These are phyloP conservation scores for Zizania palustris DNA, from an alignment of 202 grass and related monocot species.

Conservation along the genomic window DNA sequence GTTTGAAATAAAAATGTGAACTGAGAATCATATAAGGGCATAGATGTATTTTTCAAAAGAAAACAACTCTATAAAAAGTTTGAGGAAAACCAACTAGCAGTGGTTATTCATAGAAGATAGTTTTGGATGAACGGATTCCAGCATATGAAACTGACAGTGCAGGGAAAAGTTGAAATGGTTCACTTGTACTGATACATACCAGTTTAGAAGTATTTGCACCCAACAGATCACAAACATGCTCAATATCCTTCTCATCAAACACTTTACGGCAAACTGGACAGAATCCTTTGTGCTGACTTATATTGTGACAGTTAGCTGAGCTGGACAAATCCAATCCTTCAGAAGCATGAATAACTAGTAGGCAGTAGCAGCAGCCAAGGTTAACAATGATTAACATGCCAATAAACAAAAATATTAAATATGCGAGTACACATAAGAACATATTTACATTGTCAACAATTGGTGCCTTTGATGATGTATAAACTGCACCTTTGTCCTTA, in stretches of 20 bases:
- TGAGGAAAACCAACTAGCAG: not conserved
- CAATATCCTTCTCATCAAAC: conserved; percentile 91
- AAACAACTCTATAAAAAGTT: conserved; percentile 22
- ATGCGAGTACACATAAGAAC: not conserved
- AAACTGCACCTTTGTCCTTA: conserved; percentile 1
- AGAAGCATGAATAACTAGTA: conserved; percentile 43
- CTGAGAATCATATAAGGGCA: not conserved
- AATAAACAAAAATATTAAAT: conserved; percentile 7
- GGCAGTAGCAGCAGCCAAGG: conserved; percentile 41
- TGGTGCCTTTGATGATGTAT: not conserved
- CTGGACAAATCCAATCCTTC: conserved; percentile 49
- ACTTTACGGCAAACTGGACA: conserved; percentile 95
- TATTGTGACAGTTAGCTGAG: conserved; percentile 48
- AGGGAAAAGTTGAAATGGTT: conserved; percentile 8
- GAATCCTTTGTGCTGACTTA: conserved; percentile 70
- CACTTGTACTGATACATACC: conserved; percentile 52
- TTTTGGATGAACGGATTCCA: not conserved
- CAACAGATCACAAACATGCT: conserved; percentile 69
- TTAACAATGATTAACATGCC: conserved; percentile 20
- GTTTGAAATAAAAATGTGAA: conserved; percentile 1
- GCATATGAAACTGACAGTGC: conserved; percentile 9
- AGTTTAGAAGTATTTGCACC: conserved; percentile 46
- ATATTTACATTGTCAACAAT: conserved; percentile 19
- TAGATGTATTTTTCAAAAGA: not conserved
- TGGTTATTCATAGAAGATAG: conserved; percentile 3